These are phyloP conservation scores for Sabuloglossum arenarium DNA, from an alignment of 495 filamentous ascomycete species.

Conservation along the genomic window DNA sequence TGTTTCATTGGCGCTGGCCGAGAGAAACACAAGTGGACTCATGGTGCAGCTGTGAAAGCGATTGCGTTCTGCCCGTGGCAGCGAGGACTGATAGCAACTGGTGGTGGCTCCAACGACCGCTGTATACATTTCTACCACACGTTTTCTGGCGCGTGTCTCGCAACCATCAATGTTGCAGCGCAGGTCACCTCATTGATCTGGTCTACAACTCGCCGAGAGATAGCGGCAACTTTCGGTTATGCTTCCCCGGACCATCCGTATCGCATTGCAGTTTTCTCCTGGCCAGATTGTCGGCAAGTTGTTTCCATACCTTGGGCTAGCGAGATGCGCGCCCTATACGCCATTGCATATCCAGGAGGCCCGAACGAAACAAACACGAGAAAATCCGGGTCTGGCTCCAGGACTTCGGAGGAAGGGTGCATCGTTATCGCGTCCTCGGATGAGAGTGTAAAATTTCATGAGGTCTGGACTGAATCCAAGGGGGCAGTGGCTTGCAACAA, in stretches of 20 bases:
- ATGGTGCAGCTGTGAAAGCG: conserved; percentile 85
- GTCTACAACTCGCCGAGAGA: conserved; percentile 68
- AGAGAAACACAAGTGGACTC: conserved; percentile 52
- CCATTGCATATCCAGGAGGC: conserved; percentile 43
- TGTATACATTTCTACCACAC: conserved; percentile 94
- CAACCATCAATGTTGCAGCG: conserved; percentile 78
- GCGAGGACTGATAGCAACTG: conserved; percentile 67
- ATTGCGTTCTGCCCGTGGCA: conserved; percentile 97
- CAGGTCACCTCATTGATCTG: conserved; percentile 89
- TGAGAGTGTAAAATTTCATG: conserved; percentile 88
- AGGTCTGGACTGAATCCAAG: conserved; percentile 58
- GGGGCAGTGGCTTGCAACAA: conserved; percentile 31
- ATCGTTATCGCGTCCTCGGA: conserved; percentile 90
- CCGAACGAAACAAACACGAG: conserved; percentile 20
- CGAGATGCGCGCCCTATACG: conserved; percentile 60
- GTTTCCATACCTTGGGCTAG: conserved; percentile 77
- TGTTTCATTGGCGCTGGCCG: conserved; percentile 22
- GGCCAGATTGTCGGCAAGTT: conserved; percentile 81
- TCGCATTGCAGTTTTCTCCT: conserved; percentile 84
- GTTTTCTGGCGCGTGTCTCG: conserved; percentile 61
- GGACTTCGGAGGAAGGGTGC: conserved; percentile 61
- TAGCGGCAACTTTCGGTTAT: conserved; percentile 86
- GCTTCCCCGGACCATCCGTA: conserved; percentile 83
- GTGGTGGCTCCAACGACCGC: conserved; percentile 83
- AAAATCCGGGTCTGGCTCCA: neutral